Evolutionary conservation across 2,329 filamentous ascomycete species (phyloP).

Genomic region (Alternaria arbusti): DNA sequence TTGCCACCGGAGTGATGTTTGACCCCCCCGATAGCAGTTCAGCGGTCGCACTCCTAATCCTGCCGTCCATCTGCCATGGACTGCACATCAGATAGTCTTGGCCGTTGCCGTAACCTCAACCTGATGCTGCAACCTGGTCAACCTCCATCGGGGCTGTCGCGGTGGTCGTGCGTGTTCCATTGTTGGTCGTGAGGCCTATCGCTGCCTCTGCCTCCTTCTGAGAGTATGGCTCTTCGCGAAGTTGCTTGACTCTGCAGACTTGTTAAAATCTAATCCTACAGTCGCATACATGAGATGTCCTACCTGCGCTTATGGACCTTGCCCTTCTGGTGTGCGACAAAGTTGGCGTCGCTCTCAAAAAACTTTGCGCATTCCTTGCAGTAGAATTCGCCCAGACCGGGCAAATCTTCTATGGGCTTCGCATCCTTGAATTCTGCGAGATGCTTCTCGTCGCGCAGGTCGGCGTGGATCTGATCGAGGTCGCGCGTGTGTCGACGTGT

Average conservation of each 20-base stretch:
- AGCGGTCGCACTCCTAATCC: not conserved
- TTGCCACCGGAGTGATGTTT: not conserved
- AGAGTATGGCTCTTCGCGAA: conserved; percentile 84
- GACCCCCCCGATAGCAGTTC: not conserved
- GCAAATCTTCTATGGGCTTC: conserved; percentile 85
- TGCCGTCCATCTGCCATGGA: not conserved
- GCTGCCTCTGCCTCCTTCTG: conserved; percentile 87
- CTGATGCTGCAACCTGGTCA: conserved; percentile 29
- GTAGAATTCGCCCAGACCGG: conserved; percentile 83
- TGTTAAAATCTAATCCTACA: rapidly evolving
- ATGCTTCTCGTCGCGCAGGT: conserved; percentile 79
- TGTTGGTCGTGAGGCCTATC: conserved; percentile 73
- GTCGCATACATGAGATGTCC: conserved; percentile 7
- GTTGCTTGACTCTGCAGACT: conserved; percentile 72
- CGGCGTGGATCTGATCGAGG: conserved; percentile 88
- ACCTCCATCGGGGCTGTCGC: conserved; percentile 43
- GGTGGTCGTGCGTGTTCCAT: conserved; percentile 56
- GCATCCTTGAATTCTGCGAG: conserved; percentile 78
- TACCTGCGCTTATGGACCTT: conserved; percentile 94
- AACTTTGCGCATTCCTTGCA: conserved; percentile 95
- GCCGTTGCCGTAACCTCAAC: conserved; percentile 8
- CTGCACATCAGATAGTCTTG: not conserved
- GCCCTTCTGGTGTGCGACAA: conserved; percentile 77
- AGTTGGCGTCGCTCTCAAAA: conserved; percentile 84
- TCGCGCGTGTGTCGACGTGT: conserved; percentile 68